Conservation (phyloP, 2,329 filamentous ascomycete genomes). For the Colletotrichum lupini region DNA sequence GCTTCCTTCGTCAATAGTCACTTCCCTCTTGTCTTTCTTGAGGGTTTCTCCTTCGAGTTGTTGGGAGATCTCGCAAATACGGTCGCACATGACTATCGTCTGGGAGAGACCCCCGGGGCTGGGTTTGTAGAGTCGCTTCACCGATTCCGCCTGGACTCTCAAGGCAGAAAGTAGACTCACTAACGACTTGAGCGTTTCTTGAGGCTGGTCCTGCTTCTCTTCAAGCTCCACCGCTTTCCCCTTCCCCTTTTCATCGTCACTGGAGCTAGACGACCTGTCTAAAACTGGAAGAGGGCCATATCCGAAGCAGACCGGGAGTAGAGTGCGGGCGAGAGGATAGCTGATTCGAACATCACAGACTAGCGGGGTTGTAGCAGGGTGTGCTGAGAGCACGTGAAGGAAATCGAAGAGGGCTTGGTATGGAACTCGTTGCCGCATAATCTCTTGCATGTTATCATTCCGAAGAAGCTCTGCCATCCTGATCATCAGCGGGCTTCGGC, state of each 20-base stretch:
- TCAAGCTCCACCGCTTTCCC: background rate
- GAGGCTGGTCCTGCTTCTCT: background rate
- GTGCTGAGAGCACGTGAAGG: background rate
- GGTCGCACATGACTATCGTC: background rate
- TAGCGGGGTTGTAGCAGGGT: background rate
- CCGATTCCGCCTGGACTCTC: background rate
- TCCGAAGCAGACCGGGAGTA: slow-evolving; percentile 6
- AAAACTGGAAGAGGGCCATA: no score
- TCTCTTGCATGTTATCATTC: slow-evolving; percentile 37
- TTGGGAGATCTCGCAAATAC: background rate
- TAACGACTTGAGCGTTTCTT: background rate
- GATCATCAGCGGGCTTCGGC: slow-evolving; percentile 40
- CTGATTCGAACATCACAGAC: background rate
- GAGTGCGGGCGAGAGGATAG: background rate
- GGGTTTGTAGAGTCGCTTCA: background rate
- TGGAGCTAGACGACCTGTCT: no score
- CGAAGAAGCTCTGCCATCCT: slow-evolving; percentile 40
- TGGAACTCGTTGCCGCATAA: background rate
- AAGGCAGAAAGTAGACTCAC: background rate
- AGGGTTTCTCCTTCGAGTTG: background rate
- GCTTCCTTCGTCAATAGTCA: background rate
- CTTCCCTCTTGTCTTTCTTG: background rate
- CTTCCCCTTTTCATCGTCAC: background rate
- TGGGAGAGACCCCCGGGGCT: no score
- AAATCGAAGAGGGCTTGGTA: slow-evolving; percentile 8